Percentiles rank a stretch among this genome's conserved stretches.
Evolutionary conservation across 2,329 filamentous ascomycete species (phyloP).

Genomic region (Trichoderma atrobrunneum): DNA sequence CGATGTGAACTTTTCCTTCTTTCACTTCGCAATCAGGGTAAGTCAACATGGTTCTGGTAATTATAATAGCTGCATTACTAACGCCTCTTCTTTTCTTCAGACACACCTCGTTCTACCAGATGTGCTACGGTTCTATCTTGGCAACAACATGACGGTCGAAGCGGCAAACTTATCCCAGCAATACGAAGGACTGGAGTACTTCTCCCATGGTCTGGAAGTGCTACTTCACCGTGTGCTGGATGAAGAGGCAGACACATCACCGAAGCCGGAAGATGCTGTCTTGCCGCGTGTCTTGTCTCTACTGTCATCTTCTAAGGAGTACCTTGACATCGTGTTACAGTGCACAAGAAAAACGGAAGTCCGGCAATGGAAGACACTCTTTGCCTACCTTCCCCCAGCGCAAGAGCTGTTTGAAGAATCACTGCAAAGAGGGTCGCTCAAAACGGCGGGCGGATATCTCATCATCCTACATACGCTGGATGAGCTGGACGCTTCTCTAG

Average conservation of each 20-base stretch:
- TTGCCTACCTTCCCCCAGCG: constrained; percentile 84
- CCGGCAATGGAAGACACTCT: constrained; percentile 90
- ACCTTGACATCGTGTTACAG: constrained; percentile 92
- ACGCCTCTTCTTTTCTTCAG: constrained; percentile 39
- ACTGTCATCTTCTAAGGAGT: constrained; percentile 73
- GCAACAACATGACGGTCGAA: constrained; percentile 71
- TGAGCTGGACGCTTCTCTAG: constrained; percentile 65
- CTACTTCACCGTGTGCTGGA: constrained; percentile 91
- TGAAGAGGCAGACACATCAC: constrained; percentile 78
- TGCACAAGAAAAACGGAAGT: constrained; percentile 97
- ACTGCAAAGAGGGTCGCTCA: constrained; percentile 76
- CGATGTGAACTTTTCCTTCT: constrained; percentile 86
- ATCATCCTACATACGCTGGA: constrained; percentile 84
- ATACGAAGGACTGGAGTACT: constrained; percentile 85
- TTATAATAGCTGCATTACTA: not conserved
- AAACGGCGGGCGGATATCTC: constrained; percentile 95
- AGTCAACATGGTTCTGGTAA: constrained; percentile 33
- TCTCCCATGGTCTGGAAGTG: constrained; percentile 88
- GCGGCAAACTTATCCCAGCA: constrained; percentile 80
- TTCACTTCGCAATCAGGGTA: constrained; percentile 84
- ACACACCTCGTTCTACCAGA: constrained; percentile 93
- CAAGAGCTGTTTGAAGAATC: constrained; percentile 93
- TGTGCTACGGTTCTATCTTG: constrained; percentile 75
- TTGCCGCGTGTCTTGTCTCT: constrained; percentile 63
- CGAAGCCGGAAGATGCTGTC: constrained; percentile 60